Evolutionary conservation across 306 rosid species (phyloP), one percentile per base, ranked within the genome.

Genomic region (Acacia confusa): DNA sequence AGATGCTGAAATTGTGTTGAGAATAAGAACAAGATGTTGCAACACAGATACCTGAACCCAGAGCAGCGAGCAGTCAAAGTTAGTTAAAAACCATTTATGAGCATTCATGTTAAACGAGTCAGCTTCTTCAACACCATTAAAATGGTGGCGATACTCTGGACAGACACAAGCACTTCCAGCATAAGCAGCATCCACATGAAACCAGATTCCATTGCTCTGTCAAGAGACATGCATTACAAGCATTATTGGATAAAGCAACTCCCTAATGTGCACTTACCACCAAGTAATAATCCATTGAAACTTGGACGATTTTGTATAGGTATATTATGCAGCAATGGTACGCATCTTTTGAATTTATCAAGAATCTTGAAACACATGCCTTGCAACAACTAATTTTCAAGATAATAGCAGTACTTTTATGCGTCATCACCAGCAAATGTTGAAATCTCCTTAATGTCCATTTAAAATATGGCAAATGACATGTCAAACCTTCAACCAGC

Each of bases 141-240:
- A 88, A 85, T 86, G 77, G 74, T 86, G 92, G 81, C 90, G 99
- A 87, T 87, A 90, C 84, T 95, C 97, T 20, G 97, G 97, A 88
- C 99, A 95, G 85, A 95, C 80, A 83, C 97, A 90, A 76, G 99
- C 97, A 85, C 97, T 95, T 82, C 99, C 99, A 78, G 97, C 97
- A 76, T 93, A 95, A 66, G 99, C 99, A 85, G 99, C 97, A 86
- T 95, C 99, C 52, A 95, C 91, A 68, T 95, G 99, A 82, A 95
- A 87, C 99, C 99, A 95, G 83, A 95, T 85, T 75, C 84, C 87
- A 79, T 88, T 73, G 78, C 84, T 75, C 99, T 95, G 85, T 68
- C 79, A 83, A 81, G 78, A 65, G 55, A 79, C 70, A 72, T 12
- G 63, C 76, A 85, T 45, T 78, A 47, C 69, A 40, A 76, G 38